Evolutionary conservation across 2,329 filamentous ascomycete genomes (phyloP), one percentile per base, ranked within the genome.

Genomic region (Aspergillus pseudoviridinutans): DNA sequence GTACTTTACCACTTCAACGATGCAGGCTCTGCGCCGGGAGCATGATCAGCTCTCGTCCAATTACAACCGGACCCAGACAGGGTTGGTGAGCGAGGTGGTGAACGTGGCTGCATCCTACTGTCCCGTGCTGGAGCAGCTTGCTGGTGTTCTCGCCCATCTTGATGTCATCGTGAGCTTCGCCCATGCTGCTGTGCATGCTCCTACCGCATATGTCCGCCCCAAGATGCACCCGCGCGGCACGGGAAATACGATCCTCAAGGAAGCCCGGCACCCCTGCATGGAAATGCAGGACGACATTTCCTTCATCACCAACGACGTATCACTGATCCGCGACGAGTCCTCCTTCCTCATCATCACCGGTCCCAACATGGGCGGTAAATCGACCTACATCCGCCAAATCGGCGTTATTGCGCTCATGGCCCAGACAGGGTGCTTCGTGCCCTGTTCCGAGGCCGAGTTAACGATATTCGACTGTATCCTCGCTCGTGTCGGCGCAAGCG

Each of bases 301-400:
- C 61, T 99, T 99, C 78, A 99, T 99, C 75, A 97, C 93, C 56
- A 99, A 99, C 73, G 93, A 99, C 66, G 91, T 97, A 24, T 86
- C 87, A 54, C 85, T 99, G 41, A 82, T 85, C 4, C 87, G 92
- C 8, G 87, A 87, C 57, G 82, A 84, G 50, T 96, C 91, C 0
- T 92, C 93, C 3, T 97, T 99, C 76, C 82, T 97, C 42, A 93
- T 97, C 78, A 97, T 97, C 71, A 97, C 93, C 0, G 94, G 94
- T 0, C 94, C 94, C 52, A 99, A 99, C 76, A 99, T 99, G 94
- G 95, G 94, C 65, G 94, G 94, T 66, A 99, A 99, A 78, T 96
- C 91, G 8, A 99, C 93, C 0, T 99, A 97, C 73, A 99, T 99
- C 70, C 89, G 95, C 20, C 94, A 97, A 73, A 95, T 96, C 24